A percentile compares a stretch with the other conserved stretches of the same genome.
These are phyloP conservation scores for Senna siamea DNA, from an alignment of 306 rosid genomes.

Conservation along the genomic window DNA sequence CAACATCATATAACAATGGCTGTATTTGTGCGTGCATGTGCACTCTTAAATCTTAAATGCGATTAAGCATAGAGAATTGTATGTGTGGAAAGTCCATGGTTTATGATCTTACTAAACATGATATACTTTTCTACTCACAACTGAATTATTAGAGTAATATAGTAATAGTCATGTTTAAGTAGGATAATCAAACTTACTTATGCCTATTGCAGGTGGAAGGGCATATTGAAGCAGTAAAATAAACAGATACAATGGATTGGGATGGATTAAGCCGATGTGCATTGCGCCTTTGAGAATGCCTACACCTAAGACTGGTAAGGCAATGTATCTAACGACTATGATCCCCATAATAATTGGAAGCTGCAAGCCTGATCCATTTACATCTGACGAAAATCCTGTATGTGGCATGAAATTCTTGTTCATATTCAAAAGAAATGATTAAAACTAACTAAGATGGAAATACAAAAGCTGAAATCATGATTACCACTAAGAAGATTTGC, in stretches of 20 bases:
- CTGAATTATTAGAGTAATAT: neutral
- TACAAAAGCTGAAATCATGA: neutral
- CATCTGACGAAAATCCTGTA: constrained; percentile 32
- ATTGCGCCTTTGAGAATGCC: constrained; percentile 47
- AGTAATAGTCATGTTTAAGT: neutral
- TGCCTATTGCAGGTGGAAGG: constrained; percentile 45
- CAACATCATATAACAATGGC: too few relatives aligned
- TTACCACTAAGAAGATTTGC: constrained; percentile 47
- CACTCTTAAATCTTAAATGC: too few relatives aligned
- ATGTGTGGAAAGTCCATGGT: too few relatives aligned
- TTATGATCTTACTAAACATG: too few relatives aligned
- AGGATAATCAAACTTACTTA: constrained; percentile 41
- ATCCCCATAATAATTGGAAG: constrained; percentile 34
- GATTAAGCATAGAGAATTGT: too few relatives aligned
- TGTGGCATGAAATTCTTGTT: neutral
- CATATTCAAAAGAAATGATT: neutral
- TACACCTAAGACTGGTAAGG: constrained; percentile 36
- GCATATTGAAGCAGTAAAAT: constrained; percentile 42
- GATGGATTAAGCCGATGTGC: constrained; percentile 37
- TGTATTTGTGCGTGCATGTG: too few relatives aligned
- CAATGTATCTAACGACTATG: constrained; percentile 36
- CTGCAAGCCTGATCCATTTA: constrained; percentile 32
- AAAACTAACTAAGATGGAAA: neutral
- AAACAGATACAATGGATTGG: constrained; percentile 43
- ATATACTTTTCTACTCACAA: neutral